Conservation (phyloP, 2,329 filamentous ascomycete genomes). For the Passalora sequoiae region DNA sequence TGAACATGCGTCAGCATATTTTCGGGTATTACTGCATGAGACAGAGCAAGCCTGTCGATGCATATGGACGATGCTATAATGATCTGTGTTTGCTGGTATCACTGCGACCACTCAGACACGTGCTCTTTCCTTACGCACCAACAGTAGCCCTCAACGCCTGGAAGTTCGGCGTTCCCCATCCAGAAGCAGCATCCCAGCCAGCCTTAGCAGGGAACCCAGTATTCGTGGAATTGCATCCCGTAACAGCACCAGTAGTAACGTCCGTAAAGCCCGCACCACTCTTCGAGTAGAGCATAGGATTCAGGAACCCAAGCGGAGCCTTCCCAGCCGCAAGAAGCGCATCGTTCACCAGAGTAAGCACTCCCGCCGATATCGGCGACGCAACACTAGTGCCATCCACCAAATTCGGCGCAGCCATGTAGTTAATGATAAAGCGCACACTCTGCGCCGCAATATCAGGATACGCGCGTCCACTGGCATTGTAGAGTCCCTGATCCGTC, state of each 20-base stretch:
- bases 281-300: conserved; percentile 54
- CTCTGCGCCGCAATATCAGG: conserved; percentile 51
- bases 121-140: too few species aligned
- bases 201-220: conserved; percentile 22
- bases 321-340: conserved; percentile 50
- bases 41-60: too few species aligned
- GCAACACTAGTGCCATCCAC: conserved; percentile 51
- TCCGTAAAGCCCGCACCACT: conserved; percentile 50
- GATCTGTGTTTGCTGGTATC: too few species aligned
- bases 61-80: too few species aligned
- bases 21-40: too few species aligned
- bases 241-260: conserved; percentile 36
- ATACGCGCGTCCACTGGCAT: conserved; percentile 41
- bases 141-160: too few species aligned
- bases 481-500: conserved; percentile 41
- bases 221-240: conserved; percentile 33
- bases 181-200: conserved; percentile 27
- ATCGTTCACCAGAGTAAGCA: conserved; percentile 58
- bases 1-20: too few species aligned
- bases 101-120: too few species aligned
- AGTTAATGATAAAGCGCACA: conserved; percentile 42
- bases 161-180: conserved; percentile 27
- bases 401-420: conserved; percentile 41
- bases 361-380: conserved; percentile 53
- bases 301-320: conserved; percentile 53